Conservation (phyloP, 2,329 filamentous ascomycete species). For the Botrytis galanthina region DNA sequence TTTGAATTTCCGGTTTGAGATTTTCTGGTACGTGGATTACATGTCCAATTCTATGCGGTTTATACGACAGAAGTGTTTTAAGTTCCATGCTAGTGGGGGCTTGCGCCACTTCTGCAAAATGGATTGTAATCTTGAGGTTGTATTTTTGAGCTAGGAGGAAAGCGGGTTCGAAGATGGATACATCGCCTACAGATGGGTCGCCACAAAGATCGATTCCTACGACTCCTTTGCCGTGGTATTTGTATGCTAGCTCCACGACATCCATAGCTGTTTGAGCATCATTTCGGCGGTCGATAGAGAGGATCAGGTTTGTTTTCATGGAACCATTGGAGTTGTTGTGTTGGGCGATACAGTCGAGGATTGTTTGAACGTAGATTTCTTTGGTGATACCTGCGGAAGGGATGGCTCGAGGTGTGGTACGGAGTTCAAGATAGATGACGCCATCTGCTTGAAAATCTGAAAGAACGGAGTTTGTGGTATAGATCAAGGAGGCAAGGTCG, state of each 20-base stretch:
- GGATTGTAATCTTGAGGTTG: constrained; percentile 58
- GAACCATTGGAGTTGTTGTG: constrained; percentile 41
- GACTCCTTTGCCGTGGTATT: constrained; percentile 57
- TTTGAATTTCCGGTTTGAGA: constrained; percentile 31
- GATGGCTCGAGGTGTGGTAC: constrained; percentile 72
- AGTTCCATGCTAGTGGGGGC: background rate
- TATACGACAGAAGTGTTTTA: background rate
- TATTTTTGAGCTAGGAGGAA: constrained; percentile 56
- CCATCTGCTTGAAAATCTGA: constrained; percentile 66
- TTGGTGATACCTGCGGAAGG: constrained; percentile 50
- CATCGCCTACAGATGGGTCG: constrained; percentile 62
- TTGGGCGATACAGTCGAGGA: constrained; percentile 61
- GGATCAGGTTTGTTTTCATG: constrained; percentile 65
- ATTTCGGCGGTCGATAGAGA: constrained; percentile 70
- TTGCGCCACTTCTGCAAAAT: background rate
- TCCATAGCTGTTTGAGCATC: constrained; percentile 57
- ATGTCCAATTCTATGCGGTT: background rate
- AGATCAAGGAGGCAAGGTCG: constrained; percentile 56
- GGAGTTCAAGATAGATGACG: constrained; percentile 74
- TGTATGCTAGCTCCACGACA: constrained; percentile 61
- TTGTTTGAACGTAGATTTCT: constrained; percentile 60
- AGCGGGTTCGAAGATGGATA: constrained; percentile 57
- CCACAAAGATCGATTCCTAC: constrained; percentile 79
- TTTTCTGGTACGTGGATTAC: background rate
- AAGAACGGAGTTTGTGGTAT: constrained; percentile 65